phyloP scores from a whole-genome alignment of 768 basidiomycete species.

The Trametes coccinea region DNA sequence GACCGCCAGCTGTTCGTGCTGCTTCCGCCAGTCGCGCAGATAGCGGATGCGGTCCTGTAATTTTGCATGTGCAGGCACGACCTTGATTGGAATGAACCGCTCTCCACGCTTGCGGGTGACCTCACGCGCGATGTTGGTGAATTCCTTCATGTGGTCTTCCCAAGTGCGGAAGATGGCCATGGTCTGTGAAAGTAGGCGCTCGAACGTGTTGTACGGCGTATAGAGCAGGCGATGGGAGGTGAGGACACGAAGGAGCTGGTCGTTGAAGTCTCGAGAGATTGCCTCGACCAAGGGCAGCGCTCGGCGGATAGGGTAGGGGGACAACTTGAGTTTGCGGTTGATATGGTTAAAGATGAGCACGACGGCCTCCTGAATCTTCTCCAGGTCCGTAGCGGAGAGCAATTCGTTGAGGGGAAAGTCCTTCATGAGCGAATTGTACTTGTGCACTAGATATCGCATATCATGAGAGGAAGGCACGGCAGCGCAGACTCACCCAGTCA shows the following conservation, averaged over 20 bases:
- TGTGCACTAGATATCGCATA: constrained; percentile 64
- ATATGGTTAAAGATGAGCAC: constrained; percentile 88
- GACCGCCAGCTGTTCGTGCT: constrained; percentile 94
- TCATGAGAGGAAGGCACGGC: not conserved
- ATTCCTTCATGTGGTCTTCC: constrained; percentile 68
- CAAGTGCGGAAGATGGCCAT: constrained; percentile 63
- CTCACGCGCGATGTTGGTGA: constrained; percentile 77
- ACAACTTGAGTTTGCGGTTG: constrained; percentile 92
- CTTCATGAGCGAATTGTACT: constrained; percentile 98
- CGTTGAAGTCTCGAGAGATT: constrained; percentile 96
- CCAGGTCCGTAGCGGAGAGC: constrained; percentile 92
- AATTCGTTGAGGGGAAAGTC: constrained; percentile 98
- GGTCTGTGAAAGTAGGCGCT: constrained; percentile 74
- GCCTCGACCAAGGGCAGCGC: constrained; percentile 97
- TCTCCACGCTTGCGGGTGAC: constrained; percentile 87
- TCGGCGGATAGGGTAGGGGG: constrained; percentile 94
- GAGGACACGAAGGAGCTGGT: constrained; percentile 88
- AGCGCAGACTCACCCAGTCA: constrained; percentile 3
- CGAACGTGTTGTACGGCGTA: constrained; percentile 93
- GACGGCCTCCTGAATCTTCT: constrained; percentile 91
- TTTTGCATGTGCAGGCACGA: constrained; percentile 86
- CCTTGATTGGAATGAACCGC: constrained; percentile 96
- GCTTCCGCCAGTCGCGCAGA: constrained; percentile 89
- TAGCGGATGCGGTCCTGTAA: constrained; percentile 87
- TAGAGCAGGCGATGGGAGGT: constrained; percentile 91